A percentile compares a stretch with the other conserved stretches of the same genome.
Conservation (phyloP, 108 stramenopile genomes). For the Skeletonema grethae region DNA sequence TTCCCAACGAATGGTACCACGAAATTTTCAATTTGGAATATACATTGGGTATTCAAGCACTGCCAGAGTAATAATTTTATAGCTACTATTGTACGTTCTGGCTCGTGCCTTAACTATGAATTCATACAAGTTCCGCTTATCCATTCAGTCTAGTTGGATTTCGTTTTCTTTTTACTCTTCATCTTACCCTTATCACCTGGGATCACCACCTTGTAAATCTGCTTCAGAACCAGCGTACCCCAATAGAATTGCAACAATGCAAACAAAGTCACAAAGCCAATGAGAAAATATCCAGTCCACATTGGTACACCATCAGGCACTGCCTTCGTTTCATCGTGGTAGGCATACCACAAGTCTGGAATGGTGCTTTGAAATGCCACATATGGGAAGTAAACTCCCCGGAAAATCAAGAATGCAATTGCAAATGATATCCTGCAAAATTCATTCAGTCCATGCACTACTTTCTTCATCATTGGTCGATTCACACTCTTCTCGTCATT, state of each 20-base stretch:
- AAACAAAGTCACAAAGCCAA: conserved; percentile 37
- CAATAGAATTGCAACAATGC: conserved; percentile 59
- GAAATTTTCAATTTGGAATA: conserved; percentile 47
- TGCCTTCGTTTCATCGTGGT: background rate
- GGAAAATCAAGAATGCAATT: conserved; percentile 49
- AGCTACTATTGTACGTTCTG: background rate
- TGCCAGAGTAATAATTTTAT: conserved; percentile 25
- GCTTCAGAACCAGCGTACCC: conserved; percentile 53
- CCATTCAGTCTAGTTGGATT: background rate
- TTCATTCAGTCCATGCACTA: conserved; percentile 37
- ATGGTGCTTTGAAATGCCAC: conserved; percentile 29
- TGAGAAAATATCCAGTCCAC: conserved; percentile 36
- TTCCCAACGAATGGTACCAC: conserved; percentile 50
- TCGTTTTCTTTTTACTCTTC: too few species aligned
- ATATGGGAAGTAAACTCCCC: conserved; percentile 67
- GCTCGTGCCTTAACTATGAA: background rate
- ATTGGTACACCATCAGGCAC: conserved; percentile 37
- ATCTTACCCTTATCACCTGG: background rate
- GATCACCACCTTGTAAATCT: conserved; percentile 46
- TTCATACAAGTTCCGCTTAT: background rate
- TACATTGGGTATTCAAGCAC: conserved; percentile 44
- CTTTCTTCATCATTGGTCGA: conserved; percentile 9
- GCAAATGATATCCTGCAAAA: conserved; percentile 54
- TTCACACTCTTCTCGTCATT: conserved; percentile 8
- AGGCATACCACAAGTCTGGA: conserved; percentile 42